Conservation (phyloP, 106 monocot species). For the Dioscorea alata region DNA sequence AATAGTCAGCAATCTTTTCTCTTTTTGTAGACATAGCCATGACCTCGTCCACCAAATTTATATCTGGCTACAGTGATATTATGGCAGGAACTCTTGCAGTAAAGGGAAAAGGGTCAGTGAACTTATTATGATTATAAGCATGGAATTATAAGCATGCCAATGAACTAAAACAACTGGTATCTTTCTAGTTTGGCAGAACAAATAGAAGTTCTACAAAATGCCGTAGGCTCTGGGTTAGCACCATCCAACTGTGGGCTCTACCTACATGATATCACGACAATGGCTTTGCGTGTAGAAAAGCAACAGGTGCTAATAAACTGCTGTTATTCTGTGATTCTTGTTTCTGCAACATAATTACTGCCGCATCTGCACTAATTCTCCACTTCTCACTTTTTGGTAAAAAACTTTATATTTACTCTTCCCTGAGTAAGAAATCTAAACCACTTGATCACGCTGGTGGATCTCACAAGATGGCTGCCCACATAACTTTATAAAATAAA, state of each 20-base stretch:
- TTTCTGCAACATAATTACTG: no score
- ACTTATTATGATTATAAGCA: not conserved
- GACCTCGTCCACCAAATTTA: slow-evolving; percentile 96
- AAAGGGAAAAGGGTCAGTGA: slow-evolving; percentile 71
- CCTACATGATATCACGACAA: slow-evolving; percentile 87
- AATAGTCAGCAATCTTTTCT: not conserved
- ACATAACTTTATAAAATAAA: no score
- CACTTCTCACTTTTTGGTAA: no score
- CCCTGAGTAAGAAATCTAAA: no score
- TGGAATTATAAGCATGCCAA: not conserved
- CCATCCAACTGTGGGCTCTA: slow-evolving; percentile 99
- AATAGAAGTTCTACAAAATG: slow-evolving; percentile 93
- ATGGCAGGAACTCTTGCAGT: slow-evolving; percentile 99
- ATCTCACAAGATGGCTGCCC: no score
- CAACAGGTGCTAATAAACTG: slow-evolving; percentile 55
- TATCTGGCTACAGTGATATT: slow-evolving; percentile 93
- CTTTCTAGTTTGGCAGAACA: slow-evolving; percentile 70
- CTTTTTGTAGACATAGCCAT: slow-evolving; percentile 82
- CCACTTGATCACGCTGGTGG: no score
- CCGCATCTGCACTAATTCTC: no score
- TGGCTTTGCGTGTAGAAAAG: slow-evolving; percentile 92
- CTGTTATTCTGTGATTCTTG: no score
- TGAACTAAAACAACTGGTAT: not conserved
- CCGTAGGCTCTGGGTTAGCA: slow-evolving; percentile 91
- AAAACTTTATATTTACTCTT: no score